Conservation (phyloP, 345 rosid species). For the Passiflora organensis region DNA sequence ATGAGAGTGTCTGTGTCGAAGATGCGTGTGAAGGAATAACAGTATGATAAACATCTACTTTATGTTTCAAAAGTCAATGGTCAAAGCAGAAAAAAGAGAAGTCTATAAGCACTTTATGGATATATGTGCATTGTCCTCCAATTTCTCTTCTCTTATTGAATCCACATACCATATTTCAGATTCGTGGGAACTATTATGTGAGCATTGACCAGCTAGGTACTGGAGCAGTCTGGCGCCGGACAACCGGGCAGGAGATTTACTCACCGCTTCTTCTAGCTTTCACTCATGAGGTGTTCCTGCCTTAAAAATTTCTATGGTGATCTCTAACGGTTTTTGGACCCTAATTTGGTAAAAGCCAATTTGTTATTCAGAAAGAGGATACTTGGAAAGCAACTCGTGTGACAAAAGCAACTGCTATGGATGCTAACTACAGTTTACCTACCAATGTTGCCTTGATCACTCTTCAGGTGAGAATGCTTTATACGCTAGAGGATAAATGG, state of each 20-base stretch:
- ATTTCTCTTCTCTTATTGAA: background rate
- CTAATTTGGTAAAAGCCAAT: background rate
- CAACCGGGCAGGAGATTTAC: background rate
- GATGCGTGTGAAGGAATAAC: background rate
- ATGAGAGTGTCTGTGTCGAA: background rate
- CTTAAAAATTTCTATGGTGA: background rate
- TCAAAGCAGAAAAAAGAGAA: no score
- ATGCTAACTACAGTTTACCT: background rate
- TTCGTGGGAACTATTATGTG: background rate
- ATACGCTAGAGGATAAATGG: background rate
- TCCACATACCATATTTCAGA: background rate
- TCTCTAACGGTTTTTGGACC: background rate
- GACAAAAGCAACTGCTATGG: background rate
- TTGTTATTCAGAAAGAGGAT: background rate
- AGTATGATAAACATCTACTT: background rate
- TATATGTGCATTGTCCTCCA: no score
- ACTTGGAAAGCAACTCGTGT: background rate
- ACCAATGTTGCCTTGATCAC: background rate
- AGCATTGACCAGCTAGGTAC: background rate
- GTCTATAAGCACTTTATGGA: no score
- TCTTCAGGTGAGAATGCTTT: background rate
- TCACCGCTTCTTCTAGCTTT: background rate
- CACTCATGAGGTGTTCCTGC: background rate
- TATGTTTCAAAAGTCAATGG: no score
- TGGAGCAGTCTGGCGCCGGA: background rate